Percentiles rank a stretch among this genome's conserved stretches.
These are phyloP conservation scores for Viola odorata DNA, from an alignment of 345 rosid genomes.

Conservation along the genomic window DNA sequence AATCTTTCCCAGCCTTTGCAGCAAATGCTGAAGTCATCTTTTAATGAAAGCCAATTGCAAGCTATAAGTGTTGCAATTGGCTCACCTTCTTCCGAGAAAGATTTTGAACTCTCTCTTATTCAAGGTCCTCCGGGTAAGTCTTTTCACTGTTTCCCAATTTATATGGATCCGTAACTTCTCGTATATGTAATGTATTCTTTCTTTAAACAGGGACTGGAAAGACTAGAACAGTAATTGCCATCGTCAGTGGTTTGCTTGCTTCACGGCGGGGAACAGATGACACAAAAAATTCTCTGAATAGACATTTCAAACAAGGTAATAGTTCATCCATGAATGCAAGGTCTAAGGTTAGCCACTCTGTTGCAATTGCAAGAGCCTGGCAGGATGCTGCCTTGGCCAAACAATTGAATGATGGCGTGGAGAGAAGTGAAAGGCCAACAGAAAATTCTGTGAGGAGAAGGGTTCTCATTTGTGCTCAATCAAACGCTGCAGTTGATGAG, in stretches of 20 bases:
- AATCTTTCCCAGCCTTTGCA: constrained; percentile 61
- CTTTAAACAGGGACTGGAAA: constrained; percentile 76
- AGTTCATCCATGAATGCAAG: constrained; percentile 35
- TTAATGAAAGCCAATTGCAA: constrained; percentile 80
- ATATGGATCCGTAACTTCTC: not conserved
- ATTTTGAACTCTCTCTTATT: constrained; percentile 73
- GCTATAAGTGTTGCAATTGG: constrained; percentile 68
- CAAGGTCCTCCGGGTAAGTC: constrained; percentile 97
- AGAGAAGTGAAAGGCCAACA: constrained; percentile 33
- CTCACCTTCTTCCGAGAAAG: constrained; percentile 40
- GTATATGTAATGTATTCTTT: constrained; percentile 2
- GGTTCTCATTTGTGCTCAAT: constrained; percentile 90
- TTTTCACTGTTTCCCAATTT: constrained; percentile 6
- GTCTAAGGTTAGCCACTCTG: constrained; percentile 53
- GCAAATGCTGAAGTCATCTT: constrained; percentile 62
- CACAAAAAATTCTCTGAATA: constrained; percentile 23
- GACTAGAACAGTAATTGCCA: constrained; percentile 91
- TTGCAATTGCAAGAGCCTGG: constrained; percentile 85
- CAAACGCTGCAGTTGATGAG: constrained; percentile 99
- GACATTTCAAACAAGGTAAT: constrained; percentile 35
- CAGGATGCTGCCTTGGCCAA: constrained; percentile 95
- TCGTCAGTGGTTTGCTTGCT: constrained; percentile 83
- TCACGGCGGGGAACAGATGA: constrained; percentile 34
- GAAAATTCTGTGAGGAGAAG: constrained; percentile 61
- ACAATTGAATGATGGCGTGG: constrained; percentile 55